Percentiles rank a stretch among this genome's conserved stretches.
Evolutionary conservation across 148 eudicot species (phyloP).

Genomic region (Dysphania ambrosioides): DNA sequence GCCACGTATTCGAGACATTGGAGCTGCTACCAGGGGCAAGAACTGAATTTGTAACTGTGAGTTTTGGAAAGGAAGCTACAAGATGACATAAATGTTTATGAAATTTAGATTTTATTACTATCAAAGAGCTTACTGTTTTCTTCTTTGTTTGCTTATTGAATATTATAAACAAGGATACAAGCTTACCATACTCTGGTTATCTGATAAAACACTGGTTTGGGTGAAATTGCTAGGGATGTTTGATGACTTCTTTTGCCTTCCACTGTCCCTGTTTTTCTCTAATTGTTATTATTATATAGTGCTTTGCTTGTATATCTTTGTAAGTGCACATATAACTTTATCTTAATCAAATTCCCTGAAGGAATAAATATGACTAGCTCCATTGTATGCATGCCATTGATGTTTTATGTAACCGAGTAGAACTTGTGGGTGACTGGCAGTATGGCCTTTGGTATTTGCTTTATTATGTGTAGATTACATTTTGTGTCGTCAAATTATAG

Average conservation of each 20-base stretch:
- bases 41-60: background rate
- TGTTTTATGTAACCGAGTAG: background rate
- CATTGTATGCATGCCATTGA: background rate
- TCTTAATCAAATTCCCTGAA: background rate
- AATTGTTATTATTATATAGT: too few species aligned
- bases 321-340: background rate
- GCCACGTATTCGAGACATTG: slow-evolving; percentile 49
- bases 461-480: background rate
- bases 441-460: background rate
- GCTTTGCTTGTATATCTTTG: background rate
- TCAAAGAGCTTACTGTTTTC: background rate
- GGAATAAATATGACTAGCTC: background rate
- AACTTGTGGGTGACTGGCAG: background rate
- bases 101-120: background rate
- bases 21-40: slow-evolving; percentile 22
- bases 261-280: background rate
- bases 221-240: background rate
- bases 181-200: too few species aligned
- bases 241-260: background rate
- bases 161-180: too few species aligned
- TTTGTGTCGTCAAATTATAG: background rate
- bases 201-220: background rate
- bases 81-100: background rate
- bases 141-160: too few species aligned
- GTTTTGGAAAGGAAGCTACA: background rate